Evolutionary conservation across 139 green algal genomes (phyloP).

Genomic region (Gonium pectorale): DNA sequence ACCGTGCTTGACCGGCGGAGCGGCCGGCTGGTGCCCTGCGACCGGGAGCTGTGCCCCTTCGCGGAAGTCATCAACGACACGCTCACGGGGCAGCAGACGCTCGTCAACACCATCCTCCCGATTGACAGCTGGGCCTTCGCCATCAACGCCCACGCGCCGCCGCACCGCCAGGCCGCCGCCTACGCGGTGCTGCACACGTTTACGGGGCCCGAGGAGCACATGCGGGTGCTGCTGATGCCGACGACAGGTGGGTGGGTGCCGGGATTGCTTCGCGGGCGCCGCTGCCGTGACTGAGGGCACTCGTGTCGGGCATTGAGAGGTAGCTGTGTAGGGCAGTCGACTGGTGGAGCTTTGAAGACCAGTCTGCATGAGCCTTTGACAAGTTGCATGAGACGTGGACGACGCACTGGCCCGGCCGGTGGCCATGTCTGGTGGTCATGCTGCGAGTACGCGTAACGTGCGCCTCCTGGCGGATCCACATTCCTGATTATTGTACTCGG

Average conservation of each 20-base stretch:
- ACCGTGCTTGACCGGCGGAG: background rate
- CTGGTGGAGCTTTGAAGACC: background rate
- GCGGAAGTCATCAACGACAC: background rate
- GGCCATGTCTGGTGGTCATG: too few species aligned
- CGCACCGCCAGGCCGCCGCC: conserved; percentile 2
- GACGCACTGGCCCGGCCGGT: too few species aligned
- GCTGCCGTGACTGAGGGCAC: too few species aligned
- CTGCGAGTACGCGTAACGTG: too few species aligned
- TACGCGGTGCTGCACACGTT: background rate
- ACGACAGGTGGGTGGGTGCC: background rate
- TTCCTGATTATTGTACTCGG: too few species aligned
- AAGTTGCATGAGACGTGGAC: too few species aligned
- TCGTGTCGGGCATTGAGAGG: too few species aligned
- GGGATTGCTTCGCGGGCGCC: too few species aligned
- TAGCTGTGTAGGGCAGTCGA: too few species aligned
- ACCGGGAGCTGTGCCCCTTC: background rate
- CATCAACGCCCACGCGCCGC: background rate
- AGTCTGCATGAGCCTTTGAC: too few species aligned
- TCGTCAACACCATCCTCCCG: background rate
- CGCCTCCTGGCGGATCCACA: too few species aligned
- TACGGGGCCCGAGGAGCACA: background rate
- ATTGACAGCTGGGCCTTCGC: background rate
- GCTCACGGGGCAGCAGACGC: background rate
- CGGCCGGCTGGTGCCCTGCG: background rate
- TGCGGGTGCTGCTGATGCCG: background rate